Evolutionary conservation across 2,329 filamentous ascomycete genomes (phyloP), one percentile per base, ranked within the genome.

Genomic region (Exophiala lecanii-corni): DNA sequence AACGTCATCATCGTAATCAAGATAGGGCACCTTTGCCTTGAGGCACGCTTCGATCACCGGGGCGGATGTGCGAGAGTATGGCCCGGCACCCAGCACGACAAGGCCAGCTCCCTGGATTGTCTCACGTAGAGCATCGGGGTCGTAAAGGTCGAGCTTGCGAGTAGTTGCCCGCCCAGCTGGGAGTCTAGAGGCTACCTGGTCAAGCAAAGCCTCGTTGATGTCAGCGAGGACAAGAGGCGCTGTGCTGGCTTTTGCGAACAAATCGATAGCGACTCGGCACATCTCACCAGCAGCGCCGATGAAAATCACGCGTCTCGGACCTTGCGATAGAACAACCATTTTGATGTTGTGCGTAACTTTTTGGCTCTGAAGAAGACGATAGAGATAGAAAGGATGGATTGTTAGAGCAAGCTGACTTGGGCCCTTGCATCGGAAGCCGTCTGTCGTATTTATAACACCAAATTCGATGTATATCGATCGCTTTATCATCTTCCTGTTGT

Each of bases 211-310:
- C 17, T 18, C 19, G 39, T 41, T 41, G 39, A 41, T 41, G 39
- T 41, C 39, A 9, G 39, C 31, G 3, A 41, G 39, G 30, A 40
- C 28, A 3, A 41, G 39, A 18, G 28, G 39, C 9, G 31, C 39
- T n/a, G 15, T 18, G 17, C 39, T 34, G 12, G 39, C 39, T 36
- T 20, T 36, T 10, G 31, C 31, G 30, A 40, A 41, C 19, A 36
- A 23, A 9, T 41, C 31, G 30, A 41, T 35, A 15, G 39, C 39
- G 13, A 41, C 10, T 5, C 39, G 39, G 39, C 39, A 41, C 39
- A 41, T 41, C 17, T 41, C 39, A 5, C 39, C 39, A 18, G 30
- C 39, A 15, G 39, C 39, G n/a, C 39, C 39, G 39, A 41, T 41
- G 39, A 41, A 41, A 18, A 41, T 4, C 12, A 41, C 39, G 3